Evolutionary conservation across 2,329 filamentous ascomycete species (phyloP).

Genomic region (Cephalotrichum gorgonifer): DNA sequence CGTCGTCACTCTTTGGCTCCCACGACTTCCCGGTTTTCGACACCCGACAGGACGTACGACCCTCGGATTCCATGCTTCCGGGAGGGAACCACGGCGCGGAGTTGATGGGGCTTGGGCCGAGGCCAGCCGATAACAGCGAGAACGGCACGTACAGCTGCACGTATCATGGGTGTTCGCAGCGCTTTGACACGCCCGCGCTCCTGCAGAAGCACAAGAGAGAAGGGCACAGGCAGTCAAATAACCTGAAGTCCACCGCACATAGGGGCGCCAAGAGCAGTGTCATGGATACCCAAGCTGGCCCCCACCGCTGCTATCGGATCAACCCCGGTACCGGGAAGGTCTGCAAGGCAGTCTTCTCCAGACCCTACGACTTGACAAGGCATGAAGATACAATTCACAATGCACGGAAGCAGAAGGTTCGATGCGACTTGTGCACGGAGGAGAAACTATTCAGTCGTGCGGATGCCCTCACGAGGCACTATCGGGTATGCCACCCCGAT

Average conservation of each 20-base stretch:
- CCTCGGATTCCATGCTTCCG: background rate
- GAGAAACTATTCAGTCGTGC: slow-evolving; percentile 96
- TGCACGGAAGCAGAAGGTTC: slow-evolving; percentile 83
- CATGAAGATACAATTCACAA: slow-evolving; percentile 99
- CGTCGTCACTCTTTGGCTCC: background rate
- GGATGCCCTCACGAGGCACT: slow-evolving; percentile 88
- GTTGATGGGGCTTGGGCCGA: background rate
- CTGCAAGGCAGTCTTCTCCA: slow-evolving; percentile 87
- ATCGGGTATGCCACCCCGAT: slow-evolving; percentile 88
- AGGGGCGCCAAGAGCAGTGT: slow-evolving; percentile 9
- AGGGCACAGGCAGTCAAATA: slow-evolving; percentile 69
- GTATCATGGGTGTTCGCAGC: slow-evolving; percentile 78
- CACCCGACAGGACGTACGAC: background rate
- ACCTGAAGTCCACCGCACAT: slow-evolving; percentile 27
- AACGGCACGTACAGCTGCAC: slow-evolving; percentile 92
- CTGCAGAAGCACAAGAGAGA: slow-evolving; percentile 95
- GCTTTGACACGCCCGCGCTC: slow-evolving; percentile 78
- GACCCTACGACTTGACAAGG: slow-evolving; percentile 90
- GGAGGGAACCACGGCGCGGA: background rate
- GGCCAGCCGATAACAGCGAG: slow-evolving; percentile 28
- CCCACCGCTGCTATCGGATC: slow-evolving; percentile 84
- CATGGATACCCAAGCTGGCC: slow-evolving; percentile 65
- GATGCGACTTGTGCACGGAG: slow-evolving; percentile 84
- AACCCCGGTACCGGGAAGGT: slow-evolving; percentile 93
- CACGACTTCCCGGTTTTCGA: background rate